These are phyloP conservation scores for Candida tropicalis DNA, from an alignment of 1,139 yeast species.

Conservation along the genomic window DNA sequence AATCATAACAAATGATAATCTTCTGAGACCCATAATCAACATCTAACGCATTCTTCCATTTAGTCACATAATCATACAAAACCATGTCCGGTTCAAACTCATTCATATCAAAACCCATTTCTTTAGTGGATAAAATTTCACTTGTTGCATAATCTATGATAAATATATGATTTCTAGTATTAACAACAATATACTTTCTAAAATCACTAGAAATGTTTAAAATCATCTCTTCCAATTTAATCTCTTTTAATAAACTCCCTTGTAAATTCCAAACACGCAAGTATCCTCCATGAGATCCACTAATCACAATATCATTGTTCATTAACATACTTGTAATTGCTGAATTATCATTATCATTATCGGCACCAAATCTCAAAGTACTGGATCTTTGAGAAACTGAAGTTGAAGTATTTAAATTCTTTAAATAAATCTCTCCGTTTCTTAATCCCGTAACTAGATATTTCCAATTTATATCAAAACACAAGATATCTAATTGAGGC, in stretches of 20 bases:
- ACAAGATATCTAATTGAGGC: slow-evolving; percentile 19
- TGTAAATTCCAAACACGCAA: slow-evolving; percentile 31
- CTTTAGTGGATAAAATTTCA: slow-evolving; percentile 14
- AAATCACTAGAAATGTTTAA: slow-evolving; percentile 36
- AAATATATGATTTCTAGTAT: slow-evolving; percentile 22
- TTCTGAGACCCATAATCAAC: slow-evolving; percentile 59
- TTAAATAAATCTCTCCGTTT: slow-evolving; percentile 33
- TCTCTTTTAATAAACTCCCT: slow-evolving; percentile 23
- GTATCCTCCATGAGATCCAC: slow-evolving; percentile 29
- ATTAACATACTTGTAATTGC: slow-evolving; percentile 26
- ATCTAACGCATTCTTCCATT: slow-evolving; percentile 23
- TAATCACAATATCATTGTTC: slow-evolving; percentile 28
- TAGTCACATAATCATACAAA: slow-evolving; percentile 10
- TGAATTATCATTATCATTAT: slow-evolving; percentile 12
- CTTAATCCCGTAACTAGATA: slow-evolving; percentile 33
- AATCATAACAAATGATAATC: slow-evolving; percentile 32
- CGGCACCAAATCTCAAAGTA: slow-evolving; percentile 20
- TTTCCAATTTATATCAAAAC: slow-evolving; percentile 36
- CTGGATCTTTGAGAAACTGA: slow-evolving; percentile 31
- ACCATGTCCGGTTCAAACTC: neutral
- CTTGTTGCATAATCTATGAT: slow-evolving; percentile 25
- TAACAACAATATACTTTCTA: slow-evolving; percentile 26
- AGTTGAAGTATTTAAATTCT: slow-evolving; percentile 38
- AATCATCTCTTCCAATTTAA: slow-evolving; percentile 23
- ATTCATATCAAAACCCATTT: slow-evolving; percentile 14